Evolutionary conservation across 2,329 filamentous ascomycete genomes (phyloP).

Genomic region (Claviceps sp.): DNA sequence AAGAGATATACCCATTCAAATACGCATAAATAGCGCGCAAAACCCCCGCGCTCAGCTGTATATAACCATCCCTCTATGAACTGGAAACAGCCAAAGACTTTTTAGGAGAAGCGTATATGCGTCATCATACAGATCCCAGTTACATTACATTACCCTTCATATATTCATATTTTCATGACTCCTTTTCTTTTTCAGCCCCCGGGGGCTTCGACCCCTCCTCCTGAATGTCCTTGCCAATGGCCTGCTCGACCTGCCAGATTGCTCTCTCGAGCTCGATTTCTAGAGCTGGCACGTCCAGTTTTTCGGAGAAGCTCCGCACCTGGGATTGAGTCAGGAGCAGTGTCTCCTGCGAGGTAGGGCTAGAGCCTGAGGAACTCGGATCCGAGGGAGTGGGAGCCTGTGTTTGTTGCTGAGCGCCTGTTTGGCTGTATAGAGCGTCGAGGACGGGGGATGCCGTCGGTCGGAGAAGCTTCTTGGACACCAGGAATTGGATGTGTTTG

Average conservation of each 20-base stretch:
- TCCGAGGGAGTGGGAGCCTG: background rate
- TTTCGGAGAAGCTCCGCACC: constrained; percentile 44
- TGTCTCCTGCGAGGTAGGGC: constrained; percentile 13
- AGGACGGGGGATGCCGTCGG: constrained; percentile 54
- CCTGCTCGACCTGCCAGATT: constrained; percentile 55
- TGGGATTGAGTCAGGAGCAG: constrained; percentile 36
- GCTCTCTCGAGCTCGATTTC: constrained; percentile 62
- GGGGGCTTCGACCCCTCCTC: background rate
- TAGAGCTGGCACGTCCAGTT: constrained; percentile 54
- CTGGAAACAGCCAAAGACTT: background rate
- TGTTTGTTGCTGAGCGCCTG: constrained; percentile 10
- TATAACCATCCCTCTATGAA: background rate
- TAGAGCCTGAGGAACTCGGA: too few species aligned
- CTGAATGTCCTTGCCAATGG: constrained; percentile 25
- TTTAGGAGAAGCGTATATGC: background rate
- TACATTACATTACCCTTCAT: background rate
- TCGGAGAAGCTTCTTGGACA: constrained; percentile 57
- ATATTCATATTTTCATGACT: background rate
- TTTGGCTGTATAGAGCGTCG: constrained; percentile 57
- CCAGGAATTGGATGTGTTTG: constrained; percentile 69
- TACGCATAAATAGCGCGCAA: too few species aligned
- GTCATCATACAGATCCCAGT: background rate
- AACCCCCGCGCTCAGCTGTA: too few species aligned
- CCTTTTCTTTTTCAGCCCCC: background rate
- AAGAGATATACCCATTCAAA: too few species aligned